Evolutionary conservation across 1,139 yeast species (phyloP), one percentile per base, ranked within the genome.

Genomic region (Pichia terricola): DNA sequence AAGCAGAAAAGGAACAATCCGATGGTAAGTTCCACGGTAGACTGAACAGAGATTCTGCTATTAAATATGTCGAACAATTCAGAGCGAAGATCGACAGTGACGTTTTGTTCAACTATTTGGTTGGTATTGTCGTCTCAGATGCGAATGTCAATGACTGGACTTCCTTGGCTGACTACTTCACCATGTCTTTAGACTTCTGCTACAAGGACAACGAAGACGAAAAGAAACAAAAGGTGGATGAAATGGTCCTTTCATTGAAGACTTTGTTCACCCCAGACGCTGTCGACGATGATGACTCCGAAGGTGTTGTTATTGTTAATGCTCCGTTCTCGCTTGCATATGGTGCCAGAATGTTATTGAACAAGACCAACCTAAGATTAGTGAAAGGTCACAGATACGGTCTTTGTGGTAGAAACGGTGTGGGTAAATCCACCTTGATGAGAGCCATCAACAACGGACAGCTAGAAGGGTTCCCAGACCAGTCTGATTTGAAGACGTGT

Each of bases 361-460:
- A 89, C 74, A 89, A 91, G 68, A 89, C 98, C 45, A 82, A 74
- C 51, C 70, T 91, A 61, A 77, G 95, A 60, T 74, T 91, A 49
- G 72, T 85, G 58, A 88, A 89, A 69, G 98, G 98, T 56, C 96
- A 86, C 66, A 79, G 98, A 65, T 91, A 91, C 61, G 98, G 98
- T 70, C 76, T 91, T 52, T 88, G 96, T 50, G 99, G 99, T 38
- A 97, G 98, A 63, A 91, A 91, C 68, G 99, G 99, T 84, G 89
- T 91, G 57, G 98, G 98, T 74, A 91, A 91, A 69, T 89, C 97
- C 44, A 91, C 99, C 27, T 72, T 91, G 63, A 79, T 91, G 64
- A 91, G 91, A 67, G 76, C 91, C 62, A 91, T 94, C 95, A 94
- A 61, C 77, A 74, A 56, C 88, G 96, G 43, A 95, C 89, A 67